Conservation (phyloP, 108 stramenopile species). For the Cyclotella distinguenda region DNA sequence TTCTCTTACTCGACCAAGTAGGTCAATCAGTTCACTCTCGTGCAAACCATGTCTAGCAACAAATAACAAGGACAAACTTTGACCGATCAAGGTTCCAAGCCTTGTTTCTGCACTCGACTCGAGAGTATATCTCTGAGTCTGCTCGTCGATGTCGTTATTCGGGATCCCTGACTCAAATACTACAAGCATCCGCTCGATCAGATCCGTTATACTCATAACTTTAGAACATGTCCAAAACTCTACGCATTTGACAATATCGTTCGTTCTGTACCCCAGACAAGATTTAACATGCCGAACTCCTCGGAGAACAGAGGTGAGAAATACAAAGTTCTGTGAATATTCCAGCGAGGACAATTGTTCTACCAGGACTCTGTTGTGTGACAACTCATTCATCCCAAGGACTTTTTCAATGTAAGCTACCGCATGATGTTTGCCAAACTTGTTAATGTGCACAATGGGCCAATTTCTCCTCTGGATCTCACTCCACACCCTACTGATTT, state of each 20-base stretch:
- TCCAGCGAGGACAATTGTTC: slow-evolving; percentile 8
- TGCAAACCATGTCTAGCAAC: slow-evolving; percentile 59
- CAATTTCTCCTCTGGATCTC: slow-evolving; percentile 48
- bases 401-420: slow-evolving; percentile 8
- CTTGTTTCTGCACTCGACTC: slow-evolving; percentile 2
- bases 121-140: neutral
- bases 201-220: neutral
- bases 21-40: slow-evolving; percentile 51
- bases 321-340: slow-evolving; percentile 17
- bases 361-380: neutral
- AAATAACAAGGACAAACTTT: slow-evolving; percentile 52
- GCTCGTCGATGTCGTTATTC: neutral
- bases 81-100: slow-evolving; percentile 40
- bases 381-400: neutral
- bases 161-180: slow-evolving; percentile 18
- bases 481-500: slow-evolving; percentile 6
- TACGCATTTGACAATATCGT: slow-evolving; percentile 7
- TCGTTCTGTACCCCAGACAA: neutral
- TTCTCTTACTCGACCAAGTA: slow-evolving; percentile 34
- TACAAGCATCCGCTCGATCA: slow-evolving; percentile 13
- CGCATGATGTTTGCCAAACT: neutral
- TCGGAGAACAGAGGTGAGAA: slow-evolving; percentile 23
- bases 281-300: slow-evolving; percentile 8
- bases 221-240: slow-evolving; percentile 8
- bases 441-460: slow-evolving; percentile 14